Conservation (phyloP, 2,329 filamentous ascomycete species). For the Aspergillus udagawae region DNA sequence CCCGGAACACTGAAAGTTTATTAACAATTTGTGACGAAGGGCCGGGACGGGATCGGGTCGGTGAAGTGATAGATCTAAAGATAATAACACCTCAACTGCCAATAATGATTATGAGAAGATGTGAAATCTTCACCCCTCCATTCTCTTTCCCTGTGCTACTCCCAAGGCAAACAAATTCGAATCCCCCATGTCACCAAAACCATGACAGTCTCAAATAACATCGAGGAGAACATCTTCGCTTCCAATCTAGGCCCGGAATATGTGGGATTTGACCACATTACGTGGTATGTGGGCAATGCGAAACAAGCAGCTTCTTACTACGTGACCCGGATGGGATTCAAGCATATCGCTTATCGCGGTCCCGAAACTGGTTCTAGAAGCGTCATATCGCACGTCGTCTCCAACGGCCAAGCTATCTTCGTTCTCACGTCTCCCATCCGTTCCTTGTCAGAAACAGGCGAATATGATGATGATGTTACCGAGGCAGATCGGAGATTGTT, state of each 20-base stretch:
- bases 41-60: not conserved
- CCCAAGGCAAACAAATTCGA: not conserved
- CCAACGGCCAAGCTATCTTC: conserved; percentile 72
- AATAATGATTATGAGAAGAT: not conserved
- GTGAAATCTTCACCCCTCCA: not conserved
- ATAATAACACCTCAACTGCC: not conserved
- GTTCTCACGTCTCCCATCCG: conserved; percentile 79
- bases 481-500: conserved; percentile 60
- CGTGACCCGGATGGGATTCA: conserved; percentile 76
- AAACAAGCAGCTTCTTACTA: conserved; percentile 89
- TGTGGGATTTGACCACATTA: conserved; percentile 76
- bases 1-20: not conserved
- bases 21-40: not conserved
- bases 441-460: conserved; percentile 47
- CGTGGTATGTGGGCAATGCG: conserved; percentile 91
- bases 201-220: conserved; percentile 1
- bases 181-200: not conserved
- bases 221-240: conserved; percentile 15
- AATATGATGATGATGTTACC: conserved; percentile 51
- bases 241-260: conserved; percentile 33
- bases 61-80: not conserved
- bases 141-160: not conserved
- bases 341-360: conserved; percentile 72
- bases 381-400: conserved; percentile 74
- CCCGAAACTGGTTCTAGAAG: conserved; percentile 80